Evolutionary conservation across 306 rosid species (phyloP), one percentile per base, ranked within the genome.

Genomic region (Cicer yamashitae): DNA sequence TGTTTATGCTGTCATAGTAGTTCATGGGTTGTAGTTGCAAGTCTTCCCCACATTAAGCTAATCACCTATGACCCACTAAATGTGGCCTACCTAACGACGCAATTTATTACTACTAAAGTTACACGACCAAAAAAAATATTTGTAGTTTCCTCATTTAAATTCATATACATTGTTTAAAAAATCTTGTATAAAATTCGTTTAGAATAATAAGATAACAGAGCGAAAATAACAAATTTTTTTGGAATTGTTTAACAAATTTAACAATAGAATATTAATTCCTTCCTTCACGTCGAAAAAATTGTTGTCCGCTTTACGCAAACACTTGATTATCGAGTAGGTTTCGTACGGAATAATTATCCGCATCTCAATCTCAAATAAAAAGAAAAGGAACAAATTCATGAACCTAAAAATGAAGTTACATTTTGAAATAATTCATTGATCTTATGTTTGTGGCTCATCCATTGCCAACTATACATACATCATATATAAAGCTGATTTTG

Each of bases 1-100:
- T 25, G 30, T 25, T 25, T 25, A 25, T 0, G 34, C 34, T 30
- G 0, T 30, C 34, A 30, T 30, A 3, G 34, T 30, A 30, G 34
- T 3, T 30, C 34, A 30, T 3, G 34, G 3, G 34, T 3, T 30
- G 67, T 67, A 47, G n/a, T 53, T 39, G 40, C 60, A 61, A 48
- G 7, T 54, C 41, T 52, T 46, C 65, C 73, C 77, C 85, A 77
- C 51, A 64, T 47, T 59, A 61, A 45, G 34, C 5, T 30, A 30
- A 30, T 30, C 34, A 3, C 20, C 20, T 6, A 61, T 73, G 74
- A 70, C 74, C 75, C 80, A 70, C 48, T 20, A 51, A 59, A 74
- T 9, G 18, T 74, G 82, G 30, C 87, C 60, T 76, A 56, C 61
- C 73, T 68, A 62, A 34, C 73, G 81, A 61, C 85, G 65, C 54